These are phyloP conservation scores for Mollisiaceae sp. DNA, from an alignment of 2,329 filamentous ascomycete species.

Conservation along the genomic window DNA sequence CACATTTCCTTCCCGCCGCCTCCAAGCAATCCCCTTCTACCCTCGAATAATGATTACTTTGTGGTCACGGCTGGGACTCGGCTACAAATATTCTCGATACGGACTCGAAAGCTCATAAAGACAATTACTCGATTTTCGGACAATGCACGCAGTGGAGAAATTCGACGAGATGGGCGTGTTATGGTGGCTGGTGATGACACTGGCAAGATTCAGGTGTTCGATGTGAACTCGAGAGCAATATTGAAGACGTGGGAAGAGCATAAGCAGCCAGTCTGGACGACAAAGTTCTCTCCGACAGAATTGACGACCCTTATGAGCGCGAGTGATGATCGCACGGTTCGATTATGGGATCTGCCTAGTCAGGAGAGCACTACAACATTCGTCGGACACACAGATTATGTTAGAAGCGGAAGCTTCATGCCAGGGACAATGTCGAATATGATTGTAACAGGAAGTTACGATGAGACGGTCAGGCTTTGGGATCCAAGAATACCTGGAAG, in stretches of 20 bases:
- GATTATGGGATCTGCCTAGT: slow-evolving; percentile 90
- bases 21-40: slow-evolving; percentile 46
- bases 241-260: slow-evolving; percentile 95
- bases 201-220: slow-evolving; percentile 93
- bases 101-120: slow-evolving; percentile 89
- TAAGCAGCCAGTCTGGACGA: slow-evolving; percentile 91
- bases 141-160: slow-evolving; percentile 86
- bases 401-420: slow-evolving; percentile 86
- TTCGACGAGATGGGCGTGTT: slow-evolving; percentile 86
- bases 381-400: slow-evolving; percentile 89
- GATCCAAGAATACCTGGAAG: slow-evolving; percentile 76
- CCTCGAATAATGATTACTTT: slow-evolving; percentile 72
- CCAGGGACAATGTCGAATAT: slow-evolving; percentile 72
- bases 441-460: slow-evolving; percentile 90
- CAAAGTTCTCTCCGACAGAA: slow-evolving; percentile 88
- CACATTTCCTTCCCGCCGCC: slow-evolving; percentile 77
- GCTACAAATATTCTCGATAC: slow-evolving; percentile 91
- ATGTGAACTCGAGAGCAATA: slow-evolving; percentile 86
- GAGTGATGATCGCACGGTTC: slow-evolving; percentile 90
- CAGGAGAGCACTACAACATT: slow-evolving; percentile 79
- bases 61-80: slow-evolving; percentile 93
- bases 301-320: slow-evolving; percentile 86
- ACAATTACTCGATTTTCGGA: slow-evolving; percentile 94
- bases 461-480: slow-evolving; percentile 92
- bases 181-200: slow-evolving; percentile 90